Evolutionary conservation across 441 rosid species (phyloP).

Genomic region (Gossypium schwendimanii): DNA sequence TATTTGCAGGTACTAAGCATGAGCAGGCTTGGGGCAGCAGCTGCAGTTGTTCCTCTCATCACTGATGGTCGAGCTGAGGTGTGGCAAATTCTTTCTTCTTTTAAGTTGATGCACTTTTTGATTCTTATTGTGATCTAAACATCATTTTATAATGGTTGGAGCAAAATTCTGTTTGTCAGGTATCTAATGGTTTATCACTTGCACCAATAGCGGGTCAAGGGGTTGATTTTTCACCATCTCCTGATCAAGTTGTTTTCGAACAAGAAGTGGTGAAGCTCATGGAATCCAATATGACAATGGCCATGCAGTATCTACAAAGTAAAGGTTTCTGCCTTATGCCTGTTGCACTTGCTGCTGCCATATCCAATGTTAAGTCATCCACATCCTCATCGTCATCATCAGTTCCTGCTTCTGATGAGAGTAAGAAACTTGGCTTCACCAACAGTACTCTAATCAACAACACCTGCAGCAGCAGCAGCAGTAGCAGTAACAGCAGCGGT

Average conservation of each 20-base stretch:
- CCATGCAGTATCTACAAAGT: slow-evolving; percentile 49
- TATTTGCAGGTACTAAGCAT: slow-evolving; percentile 49
- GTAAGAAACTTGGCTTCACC: neutral
- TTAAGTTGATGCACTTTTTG: neutral
- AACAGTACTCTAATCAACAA: slow-evolving; percentile 10
- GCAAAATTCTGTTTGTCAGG: slow-evolving; percentile 3
- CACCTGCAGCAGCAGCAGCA: neutral
- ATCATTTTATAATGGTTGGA: neutral
- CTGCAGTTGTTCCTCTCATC: slow-evolving; percentile 43
- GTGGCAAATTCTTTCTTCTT: neutral
- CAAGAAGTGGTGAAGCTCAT: slow-evolving; percentile 44
- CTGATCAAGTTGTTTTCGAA: slow-evolving; percentile 38
- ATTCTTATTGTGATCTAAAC: neutral
- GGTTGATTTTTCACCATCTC: slow-evolving; percentile 21
- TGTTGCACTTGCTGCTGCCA: slow-evolving; percentile 36
- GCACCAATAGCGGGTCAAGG: slow-evolving; percentile 5
- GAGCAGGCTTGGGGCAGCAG: slow-evolving; percentile 54
- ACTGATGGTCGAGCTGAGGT: slow-evolving; percentile 41
- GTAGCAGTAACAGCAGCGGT: slow-evolving; percentile 15
- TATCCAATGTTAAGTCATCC: slow-evolving; percentile 27
- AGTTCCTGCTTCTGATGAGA: slow-evolving; percentile 4
- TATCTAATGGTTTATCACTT: slow-evolving; percentile 9
- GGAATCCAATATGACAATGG: slow-evolving; percentile 42
- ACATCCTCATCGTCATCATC: slow-evolving; percentile 1
- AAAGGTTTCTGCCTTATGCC: slow-evolving; percentile 64